phyloP scores from a whole-genome alignment of 306 rosid genomes.

The Carpinus viminea region DNA sequence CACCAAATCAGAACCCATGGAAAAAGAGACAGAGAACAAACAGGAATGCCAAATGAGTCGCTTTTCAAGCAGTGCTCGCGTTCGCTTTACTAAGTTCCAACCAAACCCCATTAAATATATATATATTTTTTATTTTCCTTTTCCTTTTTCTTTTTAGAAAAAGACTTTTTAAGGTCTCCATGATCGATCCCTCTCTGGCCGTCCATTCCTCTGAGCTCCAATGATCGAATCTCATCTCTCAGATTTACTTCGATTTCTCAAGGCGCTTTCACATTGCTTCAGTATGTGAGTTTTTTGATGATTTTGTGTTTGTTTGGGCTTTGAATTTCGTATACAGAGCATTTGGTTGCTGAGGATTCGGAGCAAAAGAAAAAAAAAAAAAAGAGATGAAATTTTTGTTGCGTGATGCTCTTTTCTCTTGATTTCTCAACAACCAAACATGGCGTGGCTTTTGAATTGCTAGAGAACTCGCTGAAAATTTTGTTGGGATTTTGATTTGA shows the following conservation, averaged over 20 bases:
- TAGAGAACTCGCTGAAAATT: neutral
- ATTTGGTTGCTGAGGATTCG: neutral
- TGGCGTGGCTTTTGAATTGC: neutral
- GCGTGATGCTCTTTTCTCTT: neutral
- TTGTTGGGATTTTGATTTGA: neutral
- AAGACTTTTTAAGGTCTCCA: neutral
- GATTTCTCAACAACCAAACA: neutral
- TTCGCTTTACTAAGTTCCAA: constrained; percentile 49
- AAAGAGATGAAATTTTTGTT: neutral
- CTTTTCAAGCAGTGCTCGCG: constrained; percentile 37
- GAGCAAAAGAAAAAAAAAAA: neutral
- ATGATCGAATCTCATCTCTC: constrained; percentile 15
- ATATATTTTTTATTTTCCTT: neutral
- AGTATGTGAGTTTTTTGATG: neutral
- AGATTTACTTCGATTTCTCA: constrained; percentile 10
- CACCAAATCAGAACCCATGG: neutral
- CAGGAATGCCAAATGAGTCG: constrained; percentile 26
- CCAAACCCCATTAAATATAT: constrained; percentile 29
- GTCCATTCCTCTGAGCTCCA: neutral
- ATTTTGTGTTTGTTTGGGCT: neutral
- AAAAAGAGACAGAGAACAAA: too few relatives aligned
- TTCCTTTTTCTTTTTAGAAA: neutral
- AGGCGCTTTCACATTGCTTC: neutral
- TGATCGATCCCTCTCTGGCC: constrained; percentile 4
- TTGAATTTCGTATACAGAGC: neutral